Evolutionary conservation across 1,284 basidiomycete species (phyloP).

Genomic region (Salmacisia buchloeana): DNA sequence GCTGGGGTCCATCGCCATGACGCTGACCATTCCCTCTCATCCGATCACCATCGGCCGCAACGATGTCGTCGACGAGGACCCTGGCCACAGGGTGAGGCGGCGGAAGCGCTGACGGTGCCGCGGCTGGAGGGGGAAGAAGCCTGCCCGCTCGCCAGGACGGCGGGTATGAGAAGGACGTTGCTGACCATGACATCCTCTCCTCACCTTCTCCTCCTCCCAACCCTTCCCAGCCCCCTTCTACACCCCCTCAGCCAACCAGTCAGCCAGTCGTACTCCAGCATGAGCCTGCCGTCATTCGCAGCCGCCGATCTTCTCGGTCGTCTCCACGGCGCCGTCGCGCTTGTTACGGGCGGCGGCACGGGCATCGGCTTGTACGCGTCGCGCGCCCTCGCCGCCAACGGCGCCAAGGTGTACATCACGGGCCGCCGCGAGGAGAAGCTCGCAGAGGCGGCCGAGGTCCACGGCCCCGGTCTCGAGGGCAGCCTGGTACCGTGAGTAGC

Average conservation of each 20-base stretch:
- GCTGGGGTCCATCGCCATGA: no score
- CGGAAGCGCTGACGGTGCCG: no score
- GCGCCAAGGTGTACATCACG: conserved; percentile 41
- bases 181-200: no score
- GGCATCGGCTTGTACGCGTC: conserved; percentile 40
- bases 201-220: no score
- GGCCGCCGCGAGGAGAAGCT: conserved; percentile 29
- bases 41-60: no score
- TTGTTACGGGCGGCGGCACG: conserved; percentile 42
- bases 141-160: no score
- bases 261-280: not conserved
- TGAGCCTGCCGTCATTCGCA: not conserved
- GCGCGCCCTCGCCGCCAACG: conserved; percentile 34
- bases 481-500: conserved; percentile 18
- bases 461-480: conserved; percentile 11
- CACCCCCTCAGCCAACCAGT: not conserved
- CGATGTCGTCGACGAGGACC: no score
- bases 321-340: conserved; percentile 28
- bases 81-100: no score
- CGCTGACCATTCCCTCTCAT: no score
- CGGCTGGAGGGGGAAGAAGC: no score
- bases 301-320: conserved; percentile 5
- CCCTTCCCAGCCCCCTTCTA: not conserved
- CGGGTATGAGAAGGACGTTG: no score
- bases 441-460: conserved; percentile 19